Evolutionary conservation across 305 asterid genomes (phyloP).

Genomic region (Fraxinus platypoda): DNA sequence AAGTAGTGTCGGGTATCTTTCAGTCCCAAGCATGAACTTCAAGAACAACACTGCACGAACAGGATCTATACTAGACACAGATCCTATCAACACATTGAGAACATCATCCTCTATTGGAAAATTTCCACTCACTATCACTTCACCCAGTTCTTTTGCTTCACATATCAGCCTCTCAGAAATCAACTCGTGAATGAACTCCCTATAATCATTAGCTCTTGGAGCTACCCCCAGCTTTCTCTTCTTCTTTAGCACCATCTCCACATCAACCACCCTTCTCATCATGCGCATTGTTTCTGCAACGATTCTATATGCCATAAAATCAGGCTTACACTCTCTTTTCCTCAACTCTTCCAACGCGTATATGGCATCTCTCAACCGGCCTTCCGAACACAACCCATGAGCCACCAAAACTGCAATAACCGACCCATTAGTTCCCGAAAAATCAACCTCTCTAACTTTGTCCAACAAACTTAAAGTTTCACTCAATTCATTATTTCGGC

Average conservation of each 20-base stretch:
- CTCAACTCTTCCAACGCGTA: slow-evolving; percentile 69
- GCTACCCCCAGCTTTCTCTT: slow-evolving; percentile 92
- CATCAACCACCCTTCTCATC: slow-evolving; percentile 56
- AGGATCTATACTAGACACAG: slow-evolving; percentile 65
- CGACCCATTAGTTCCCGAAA: slow-evolving; percentile 61
- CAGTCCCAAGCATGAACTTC: slow-evolving; percentile 65
- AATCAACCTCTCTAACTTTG: slow-evolving; percentile 41
- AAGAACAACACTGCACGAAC: slow-evolving; percentile 52
- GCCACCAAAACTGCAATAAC: slow-evolving; percentile 57
- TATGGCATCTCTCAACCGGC: slow-evolving; percentile 47
- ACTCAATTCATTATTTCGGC: slow-evolving; percentile 42
- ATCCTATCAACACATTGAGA: slow-evolving; percentile 67
- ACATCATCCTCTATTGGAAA: slow-evolving; percentile 73
- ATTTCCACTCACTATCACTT: slow-evolving; percentile 69
- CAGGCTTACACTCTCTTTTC: slow-evolving; percentile 74
- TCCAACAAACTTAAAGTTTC: slow-evolving; percentile 56
- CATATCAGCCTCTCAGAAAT: slow-evolving; percentile 53
- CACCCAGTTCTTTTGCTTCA: slow-evolving; percentile 76
- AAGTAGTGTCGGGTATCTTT: slow-evolving; percentile 51
- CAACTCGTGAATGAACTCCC: slow-evolving; percentile 56
- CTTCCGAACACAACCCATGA: slow-evolving; percentile 58
- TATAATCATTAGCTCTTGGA: slow-evolving; percentile 62
- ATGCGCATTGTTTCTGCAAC: slow-evolving; percentile 64
- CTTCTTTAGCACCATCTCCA: slow-evolving; percentile 64
- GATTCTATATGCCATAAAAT: slow-evolving; percentile 83